These are phyloP conservation scores for Pleurostoma richardsiae DNA, from an alignment of 2,329 filamentous ascomycete genomes.

Conservation along the genomic window DNA sequence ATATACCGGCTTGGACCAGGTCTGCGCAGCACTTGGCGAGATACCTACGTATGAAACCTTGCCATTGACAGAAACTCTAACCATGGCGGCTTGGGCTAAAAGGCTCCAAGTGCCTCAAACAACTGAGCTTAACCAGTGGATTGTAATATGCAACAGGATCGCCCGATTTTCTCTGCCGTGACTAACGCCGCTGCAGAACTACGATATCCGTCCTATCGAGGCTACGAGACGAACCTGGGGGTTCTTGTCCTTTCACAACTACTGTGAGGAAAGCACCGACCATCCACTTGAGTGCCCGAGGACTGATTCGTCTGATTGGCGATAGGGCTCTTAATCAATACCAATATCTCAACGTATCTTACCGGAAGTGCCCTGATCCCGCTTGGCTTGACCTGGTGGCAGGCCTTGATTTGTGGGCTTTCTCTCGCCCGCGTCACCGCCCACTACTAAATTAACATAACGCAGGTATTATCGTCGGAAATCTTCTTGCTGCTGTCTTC, in stretches of 20 bases:
- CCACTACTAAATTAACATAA: background rate
- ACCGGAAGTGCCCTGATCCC: slow-evolving; percentile 35
- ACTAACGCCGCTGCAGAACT: slow-evolving; percentile 25
- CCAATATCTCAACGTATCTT: slow-evolving; percentile 34
- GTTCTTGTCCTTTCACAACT: slow-evolving; percentile 36
- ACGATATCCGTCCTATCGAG: slow-evolving; percentile 45
- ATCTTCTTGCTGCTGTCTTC: slow-evolving; percentile 29
- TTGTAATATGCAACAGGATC: slow-evolving; percentile 1
- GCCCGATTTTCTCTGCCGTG: background rate
- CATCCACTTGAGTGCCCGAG: background rate
- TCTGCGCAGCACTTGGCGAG: no score
- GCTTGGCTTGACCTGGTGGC: slow-evolving; percentile 34
- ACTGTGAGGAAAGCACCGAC: slow-evolving; percentile 22
- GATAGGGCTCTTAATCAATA: slow-evolving; percentile 41
- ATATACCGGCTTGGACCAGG: no score
- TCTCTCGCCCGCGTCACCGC: no score
- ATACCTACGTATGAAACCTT: no score
- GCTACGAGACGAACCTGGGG: slow-evolving; percentile 34
- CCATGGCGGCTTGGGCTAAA: background rate
- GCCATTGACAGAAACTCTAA: no score
- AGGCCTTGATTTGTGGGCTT: slow-evolving; percentile 31
- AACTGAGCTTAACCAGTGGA: slow-evolving; percentile 2
- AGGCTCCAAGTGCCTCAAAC: slow-evolving; percentile 4
- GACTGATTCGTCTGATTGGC: background rate
- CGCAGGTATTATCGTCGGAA: slow-evolving; percentile 28